Base-by-base conservation (phyloP, 768 basidiomycete genomes). In the Mrakia gelida region DNA sequence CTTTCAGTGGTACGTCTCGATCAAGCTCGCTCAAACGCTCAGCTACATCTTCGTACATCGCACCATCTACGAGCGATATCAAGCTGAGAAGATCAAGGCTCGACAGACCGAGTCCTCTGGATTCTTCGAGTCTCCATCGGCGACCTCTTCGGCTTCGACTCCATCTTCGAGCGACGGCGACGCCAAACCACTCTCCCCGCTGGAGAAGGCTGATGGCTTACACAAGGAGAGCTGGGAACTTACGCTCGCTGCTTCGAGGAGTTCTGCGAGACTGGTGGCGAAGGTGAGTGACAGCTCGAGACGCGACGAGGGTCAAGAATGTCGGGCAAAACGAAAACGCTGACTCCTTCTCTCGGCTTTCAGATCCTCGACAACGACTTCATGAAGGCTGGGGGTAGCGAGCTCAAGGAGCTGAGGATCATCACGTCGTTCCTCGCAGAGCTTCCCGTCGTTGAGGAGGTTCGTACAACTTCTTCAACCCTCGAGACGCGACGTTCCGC, bases 371-470 rank as follows among this genome's bases (percentile, higher is more conserved):
- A 21, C 21, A 65, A 32, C 63, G 63, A 65, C 16, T 65, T 65
- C 34, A 65, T 65, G 63, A 32, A 65, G 63, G 30, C 63, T 65
- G 63, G 63, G 23, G 63, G 63, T 0, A 65, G 34, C 32, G 63
- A 65, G 32, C 32, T 65, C 1, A 65, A 65, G 63, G 63, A 65
- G 18, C 16, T 65, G 11, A 32, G 63, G 30, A 21, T 65, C 32
- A 65, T 65, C 34, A 11, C 63, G 23, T 65, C 63, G 30, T 65
- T 65, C 30, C 63, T 65, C 28, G 63, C 63, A 4, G 63, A 65
- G 34, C 28, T 32, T n/a, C 63, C 63, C 8, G 63, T 65, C 28
- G 63, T 65, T 16, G 63, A 65, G 13, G 11, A 65, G 63, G 63
- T 65, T 1, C 1, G 63, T 65, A 11, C 7, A 1, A 18, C 26